Base-by-base conservation (phyloP, 2,329 filamentous ascomycete species). In the Colletotrichum liaoningense region DNA sequence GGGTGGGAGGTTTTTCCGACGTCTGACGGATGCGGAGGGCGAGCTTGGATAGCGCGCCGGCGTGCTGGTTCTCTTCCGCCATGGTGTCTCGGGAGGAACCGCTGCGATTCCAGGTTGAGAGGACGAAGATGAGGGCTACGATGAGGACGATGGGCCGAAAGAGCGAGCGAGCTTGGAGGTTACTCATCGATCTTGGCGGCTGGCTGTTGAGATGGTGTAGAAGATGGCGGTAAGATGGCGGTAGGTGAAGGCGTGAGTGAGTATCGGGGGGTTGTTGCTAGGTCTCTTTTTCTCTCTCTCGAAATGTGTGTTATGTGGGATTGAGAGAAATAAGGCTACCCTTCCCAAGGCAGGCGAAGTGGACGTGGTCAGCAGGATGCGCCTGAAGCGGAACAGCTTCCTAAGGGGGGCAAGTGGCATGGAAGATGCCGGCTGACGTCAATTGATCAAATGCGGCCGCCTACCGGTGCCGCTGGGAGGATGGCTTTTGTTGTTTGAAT, bases 1-100 rank as follows among this genome's bases (percentile, higher is more conserved):
- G 74, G 5, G 80, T 79, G 4, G 81, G 81, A 22, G 84, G 81
- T 58, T 82, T 81, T 28, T 77, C 72, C 63, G 77, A 77, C 19
- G 82, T 80, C 42, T 85, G 82, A 64, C 79, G 67, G 5, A 84
- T 77, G 26, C 79, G 77, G 33, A 85, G 81, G 1, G 78, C 77
- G 26, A 86, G 80, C 28, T 67, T 54, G 59, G 74, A 67, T 28
- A 76, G 73, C 22, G 49, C 74, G 63, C 57, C 63, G 26, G 67
- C 54, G 56, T 54, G 16, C 33, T 73, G 56, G 57, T 30, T 33
- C 63, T 63, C 59, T 52, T 65, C 35, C 16, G 62, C 11, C 69
- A 69, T 76, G 58, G 58, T 59, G 55, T 74, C 63, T 63, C 68
- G 57, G 28, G 63, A 28, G 30, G 57, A 52, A 33, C 68, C 63